Evolutionary conservation across 306 rosid genomes (phyloP), one percentile per base, ranked within the genome.

Genomic region (Pterocarpus santalinus): DNA sequence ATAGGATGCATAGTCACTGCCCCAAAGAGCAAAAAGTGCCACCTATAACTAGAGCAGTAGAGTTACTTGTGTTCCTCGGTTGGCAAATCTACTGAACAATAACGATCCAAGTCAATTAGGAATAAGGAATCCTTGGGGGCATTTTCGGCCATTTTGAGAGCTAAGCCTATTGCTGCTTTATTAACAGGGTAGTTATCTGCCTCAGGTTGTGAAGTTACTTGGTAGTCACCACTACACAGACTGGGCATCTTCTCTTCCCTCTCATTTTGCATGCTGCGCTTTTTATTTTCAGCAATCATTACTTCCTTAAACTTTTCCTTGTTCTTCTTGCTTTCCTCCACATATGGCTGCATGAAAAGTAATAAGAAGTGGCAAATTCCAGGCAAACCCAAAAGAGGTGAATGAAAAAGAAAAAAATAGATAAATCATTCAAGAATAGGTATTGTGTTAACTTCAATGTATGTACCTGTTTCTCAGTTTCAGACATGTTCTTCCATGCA

Each of bases 401-500:
- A 8, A 53, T 53, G 46, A 16, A 16, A 38, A 22, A 2, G 4
- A 8, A 17, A 22, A 22, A 52, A 17, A 13, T 4, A 2, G 28
- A 16, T 72, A 57, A 39, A 58, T 14, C 16, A 28, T 65, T 8
- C 52, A 61, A 57, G 8, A 47, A 36, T 38, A 34, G 10, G 46
- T 22, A 66, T 41, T n/a, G 38, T 77, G 76, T 73, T 39, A 52
- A 34, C 14, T 72, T 73, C 38, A 58, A 14, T 15, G 14, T 47
- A 9, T 47, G 52, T 83, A 87, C 87, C 86, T 81, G 82, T 56
- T 65, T 80, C 75, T 84, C 90, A 55, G n/a, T 34, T n/a, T 38
- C 80, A 14, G 85, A 77, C 84, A 87, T n/a, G 2, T 78, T 63
- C 35, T 22, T 84, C 90, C 90, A 87, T 11, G 82, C 52, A 44